These are phyloP conservation scores for Hericium alpestre DNA, from an alignment of 768 basidiomycete species.

Conservation along the genomic window DNA sequence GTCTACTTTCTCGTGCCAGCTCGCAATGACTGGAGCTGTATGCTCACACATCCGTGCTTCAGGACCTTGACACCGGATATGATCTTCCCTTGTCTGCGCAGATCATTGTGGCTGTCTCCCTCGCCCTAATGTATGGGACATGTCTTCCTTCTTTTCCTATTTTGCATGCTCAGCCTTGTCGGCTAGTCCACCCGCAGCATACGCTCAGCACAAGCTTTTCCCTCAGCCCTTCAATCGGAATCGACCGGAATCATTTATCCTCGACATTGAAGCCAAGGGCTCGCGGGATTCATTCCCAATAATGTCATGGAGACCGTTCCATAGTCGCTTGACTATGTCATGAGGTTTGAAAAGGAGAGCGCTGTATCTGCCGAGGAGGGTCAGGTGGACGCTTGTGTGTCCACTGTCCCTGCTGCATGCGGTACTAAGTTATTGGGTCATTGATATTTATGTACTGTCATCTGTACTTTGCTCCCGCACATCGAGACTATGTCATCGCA, in stretches of 20 bases:
- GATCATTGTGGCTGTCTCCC: slow-evolving; percentile 41
- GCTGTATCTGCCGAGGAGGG: no score
- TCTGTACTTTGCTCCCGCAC: neutral
- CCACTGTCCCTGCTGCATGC: neutral
- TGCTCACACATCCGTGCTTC: slow-evolving; percentile 3
- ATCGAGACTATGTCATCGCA: no score
- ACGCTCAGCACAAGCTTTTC: slow-evolving; percentile 44
- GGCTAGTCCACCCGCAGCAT: slow-evolving; percentile 40
- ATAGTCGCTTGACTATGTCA: no score
- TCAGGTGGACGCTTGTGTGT: no score
- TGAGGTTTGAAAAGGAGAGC: no score
- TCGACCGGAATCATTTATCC: neutral
- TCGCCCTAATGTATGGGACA: slow-evolving; percentile 40
- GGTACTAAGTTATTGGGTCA: neutral
- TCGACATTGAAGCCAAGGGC: neutral
- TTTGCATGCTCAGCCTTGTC: neutral
- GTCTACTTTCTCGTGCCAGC: neutral
- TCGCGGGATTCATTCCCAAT: no score
- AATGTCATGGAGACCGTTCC: no score
- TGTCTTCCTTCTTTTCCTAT: neutral
- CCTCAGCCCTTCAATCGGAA: slow-evolving; percentile 33
- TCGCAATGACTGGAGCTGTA: no score
- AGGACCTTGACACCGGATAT: slow-evolving; percentile 45
- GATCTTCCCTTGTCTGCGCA: slow-evolving; percentile 38
- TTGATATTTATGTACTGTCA: neutral